A percentile compares a stretch with the other conserved stretches of the same genome.
Evolutionary conservation across 257 asterid species (phyloP).

Genomic region (Ilex aquifolium): DNA sequence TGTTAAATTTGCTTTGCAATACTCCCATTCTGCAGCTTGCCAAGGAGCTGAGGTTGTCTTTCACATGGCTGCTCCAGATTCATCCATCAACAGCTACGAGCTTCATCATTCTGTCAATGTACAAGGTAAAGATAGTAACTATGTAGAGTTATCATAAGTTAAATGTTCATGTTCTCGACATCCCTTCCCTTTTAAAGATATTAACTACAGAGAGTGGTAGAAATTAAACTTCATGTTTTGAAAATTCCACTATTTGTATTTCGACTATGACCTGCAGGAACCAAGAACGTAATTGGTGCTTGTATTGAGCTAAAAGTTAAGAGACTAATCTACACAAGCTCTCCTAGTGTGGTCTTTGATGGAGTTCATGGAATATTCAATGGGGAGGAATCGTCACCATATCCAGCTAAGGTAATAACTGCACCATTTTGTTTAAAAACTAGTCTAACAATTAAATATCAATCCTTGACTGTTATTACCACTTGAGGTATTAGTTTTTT

Average conservation of each 20-base stretch:
- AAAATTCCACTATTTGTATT: neutral
- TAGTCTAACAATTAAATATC: too few relatives aligned
- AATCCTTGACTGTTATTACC: too few relatives aligned
- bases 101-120: conserved; percentile 91
- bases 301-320: conserved; percentile 76
- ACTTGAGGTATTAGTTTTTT: too few relatives aligned
- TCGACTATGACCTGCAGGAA: conserved; percentile 42
- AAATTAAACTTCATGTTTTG: neutral
- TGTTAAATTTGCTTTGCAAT: too few relatives aligned
- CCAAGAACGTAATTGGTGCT: conserved; percentile 82
- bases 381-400: conserved; percentile 76
- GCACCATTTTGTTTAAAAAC: conserved; percentile 1
- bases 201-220: neutral
- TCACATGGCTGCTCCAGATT: conserved; percentile 99
- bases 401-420: conserved; percentile 66
- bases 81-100: conserved; percentile 80
- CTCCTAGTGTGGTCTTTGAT: conserved; percentile 94
- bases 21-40: conserved; percentile 42
- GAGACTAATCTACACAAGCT: conserved; percentile 86
- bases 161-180: neutral
- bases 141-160: neutral
- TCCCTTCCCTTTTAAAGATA: neutral
- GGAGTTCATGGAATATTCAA: conserved; percentile 74
- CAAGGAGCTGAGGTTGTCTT: conserved; percentile 89
- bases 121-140: conserved; percentile 40